A percentile compares a stretch with the other conserved stretches of the same genome.
Evolutionary conservation across 164 flowering plant genomes (phyloP).

Genomic region (Saururus chinensis): DNA sequence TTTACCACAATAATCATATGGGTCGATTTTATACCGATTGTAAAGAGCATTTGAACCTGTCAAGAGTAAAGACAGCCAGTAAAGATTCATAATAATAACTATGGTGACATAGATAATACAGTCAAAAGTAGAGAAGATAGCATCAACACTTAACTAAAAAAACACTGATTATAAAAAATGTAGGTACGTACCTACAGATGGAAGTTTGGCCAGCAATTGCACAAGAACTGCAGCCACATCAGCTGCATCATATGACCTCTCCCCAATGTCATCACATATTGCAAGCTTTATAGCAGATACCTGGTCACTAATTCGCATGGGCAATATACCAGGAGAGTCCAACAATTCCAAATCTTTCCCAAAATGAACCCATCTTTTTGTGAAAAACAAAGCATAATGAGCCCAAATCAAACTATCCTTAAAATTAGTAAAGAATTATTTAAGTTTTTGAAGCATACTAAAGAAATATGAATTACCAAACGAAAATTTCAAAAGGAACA

Average conservation of each 20-base stretch:
- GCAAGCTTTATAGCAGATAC: slow-evolving; percentile 92
- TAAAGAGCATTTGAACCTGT: slow-evolving; percentile 54
- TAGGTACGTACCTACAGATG: slow-evolving; percentile 50
- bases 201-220: slow-evolving; percentile 68
- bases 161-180: background rate
- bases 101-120: background rate
- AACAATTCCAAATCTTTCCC: slow-evolving; percentile 82
- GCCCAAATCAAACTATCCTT: background rate
- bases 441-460: too few species aligned
- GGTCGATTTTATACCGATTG: slow-evolving; percentile 62
- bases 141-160: background rate
- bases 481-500: too few species aligned
- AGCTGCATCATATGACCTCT: slow-evolving; percentile 72
- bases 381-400: background rate
- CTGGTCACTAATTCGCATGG: slow-evolving; percentile 94
- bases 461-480: too few species aligned
- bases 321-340: slow-evolving; percentile 95
- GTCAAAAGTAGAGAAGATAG: background rate
- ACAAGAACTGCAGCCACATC: slow-evolving; percentile 96
- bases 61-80: slow-evolving; percentile 1
- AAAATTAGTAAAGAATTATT: too few species aligned
- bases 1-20: slow-evolving; percentile 60
- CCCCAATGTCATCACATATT: slow-evolving; percentile 97
- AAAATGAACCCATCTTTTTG: slow-evolving; percentile 77
- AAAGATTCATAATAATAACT: background rate